Evolutionary conservation across 225 moss, liverwort and hornwort genomes (phyloP).

Genomic region (Physcomitrellopsis africana): DNA sequence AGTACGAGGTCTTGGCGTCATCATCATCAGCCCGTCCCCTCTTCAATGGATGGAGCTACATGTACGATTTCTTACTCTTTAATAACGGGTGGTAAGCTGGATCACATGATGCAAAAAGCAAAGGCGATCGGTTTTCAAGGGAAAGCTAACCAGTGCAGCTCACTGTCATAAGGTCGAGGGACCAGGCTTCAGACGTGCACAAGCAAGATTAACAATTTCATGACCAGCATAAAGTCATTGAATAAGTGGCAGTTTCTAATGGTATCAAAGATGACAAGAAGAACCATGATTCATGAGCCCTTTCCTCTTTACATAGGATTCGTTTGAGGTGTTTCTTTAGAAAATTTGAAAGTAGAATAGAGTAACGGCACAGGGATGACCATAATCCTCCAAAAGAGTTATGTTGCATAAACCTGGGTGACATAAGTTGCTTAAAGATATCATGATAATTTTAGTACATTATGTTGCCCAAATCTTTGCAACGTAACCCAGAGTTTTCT

Average conservation of each 20-base stretch:
- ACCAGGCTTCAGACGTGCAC: constrained; percentile 31
- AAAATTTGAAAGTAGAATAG: not conserved
- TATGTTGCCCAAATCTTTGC: no score
- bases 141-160: constrained; percentile 45
- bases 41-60: constrained; percentile 30
- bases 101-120: constrained; percentile 44
- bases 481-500: no score
- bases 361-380: not conserved
- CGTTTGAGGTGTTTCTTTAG: not conserved
- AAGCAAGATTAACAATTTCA: constrained; percentile 27
- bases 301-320: not conserved
- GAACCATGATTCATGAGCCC: constrained; percentile 10
- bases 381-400: no score
- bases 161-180: constrained; percentile 33
- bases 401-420: no score
- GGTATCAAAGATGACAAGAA: constrained; percentile 28
- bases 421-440: no score
- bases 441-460: no score
- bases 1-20: constrained; percentile 28
- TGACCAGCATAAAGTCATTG: constrained; percentile 13
- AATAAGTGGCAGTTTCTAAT: constrained; percentile 15
- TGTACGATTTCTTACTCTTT: constrained; percentile 42
- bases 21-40: constrained; percentile 18
- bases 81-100: constrained; percentile 39
- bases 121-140: constrained; percentile 50